A percentile compares a stretch with the other conserved stretches of the same genome.
These are phyloP conservation scores for Zymoseptoria tritici DNA, from an alignment of 2,329 filamentous ascomycete genomes.

Conservation along the genomic window DNA sequence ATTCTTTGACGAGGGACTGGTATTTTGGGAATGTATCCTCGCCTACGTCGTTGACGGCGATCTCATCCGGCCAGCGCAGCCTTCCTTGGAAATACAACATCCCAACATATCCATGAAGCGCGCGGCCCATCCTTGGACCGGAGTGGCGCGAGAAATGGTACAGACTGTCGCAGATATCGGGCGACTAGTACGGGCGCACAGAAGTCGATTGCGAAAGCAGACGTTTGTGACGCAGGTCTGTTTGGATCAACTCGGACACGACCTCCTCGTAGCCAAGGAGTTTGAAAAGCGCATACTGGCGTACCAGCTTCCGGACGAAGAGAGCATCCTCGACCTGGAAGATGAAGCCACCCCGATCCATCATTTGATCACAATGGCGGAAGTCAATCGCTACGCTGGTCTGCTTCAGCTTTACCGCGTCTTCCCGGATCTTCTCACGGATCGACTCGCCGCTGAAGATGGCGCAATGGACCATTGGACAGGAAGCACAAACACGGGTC, in stretches of 20 bases:
- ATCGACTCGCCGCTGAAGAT: slow-evolving; percentile 3
- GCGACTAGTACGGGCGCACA: slow-evolving; percentile 23
- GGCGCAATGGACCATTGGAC: not conserved
- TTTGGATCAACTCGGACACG: slow-evolving; percentile 12
- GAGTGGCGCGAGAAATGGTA: slow-evolving; percentile 39
- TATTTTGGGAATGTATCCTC: slow-evolving; percentile 50
- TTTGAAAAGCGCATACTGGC: slow-evolving; percentile 45
- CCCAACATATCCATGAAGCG: slow-evolving; percentile 8
- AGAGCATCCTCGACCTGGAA: slow-evolving; percentile 44
- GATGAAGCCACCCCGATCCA: slow-evolving; percentile 47
- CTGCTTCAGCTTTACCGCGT: slow-evolving; percentile 50
- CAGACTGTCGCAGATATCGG: slow-evolving; percentile 41
- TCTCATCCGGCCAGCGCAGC: slow-evolving; percentile 39
- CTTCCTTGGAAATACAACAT: not conserved
- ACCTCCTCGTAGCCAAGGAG: slow-evolving; percentile 28
- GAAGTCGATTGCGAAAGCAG: slow-evolving; percentile 12
- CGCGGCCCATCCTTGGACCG: slow-evolving; percentile 39
- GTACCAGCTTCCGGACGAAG: slow-evolving; percentile 41
- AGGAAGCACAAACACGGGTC: not conserved
- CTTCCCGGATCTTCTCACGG: slow-evolving; percentile 36
- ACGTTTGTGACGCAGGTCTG: slow-evolving; percentile 18
- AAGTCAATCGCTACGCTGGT: slow-evolving; percentile 47
- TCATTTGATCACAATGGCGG: slow-evolving; percentile 48
- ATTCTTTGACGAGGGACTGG: slow-evolving; percentile 51
- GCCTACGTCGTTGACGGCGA: slow-evolving; percentile 37